These are phyloP conservation scores for Irpex lacteus DNA, from an alignment of 1,284 basidiomycete genomes.

Conservation along the genomic window DNA sequence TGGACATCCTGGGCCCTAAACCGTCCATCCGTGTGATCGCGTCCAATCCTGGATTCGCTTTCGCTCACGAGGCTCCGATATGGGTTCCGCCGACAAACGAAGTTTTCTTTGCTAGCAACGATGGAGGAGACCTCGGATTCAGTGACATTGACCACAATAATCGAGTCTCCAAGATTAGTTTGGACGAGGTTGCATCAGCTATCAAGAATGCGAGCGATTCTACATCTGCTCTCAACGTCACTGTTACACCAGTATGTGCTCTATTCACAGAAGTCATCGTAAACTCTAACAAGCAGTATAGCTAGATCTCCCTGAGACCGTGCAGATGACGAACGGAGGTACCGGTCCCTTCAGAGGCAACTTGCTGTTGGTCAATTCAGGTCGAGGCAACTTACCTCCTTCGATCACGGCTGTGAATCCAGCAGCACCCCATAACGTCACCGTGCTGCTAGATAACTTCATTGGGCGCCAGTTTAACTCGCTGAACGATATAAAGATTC, in stretches of 20 bases:
- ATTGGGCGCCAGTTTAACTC: conserved; percentile 82
- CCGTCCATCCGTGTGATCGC: conserved; percentile 60
- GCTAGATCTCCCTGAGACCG: conserved; percentile 45
- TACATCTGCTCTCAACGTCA: conserved; percentile 46
- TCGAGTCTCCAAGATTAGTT: conserved; percentile 36
- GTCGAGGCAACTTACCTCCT: conserved; percentile 60
- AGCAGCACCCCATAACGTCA: conserved; percentile 41
- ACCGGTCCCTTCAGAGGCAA: conserved; percentile 65
- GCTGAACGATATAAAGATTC: conserved; percentile 75
- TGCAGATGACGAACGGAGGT: conserved; percentile 75
- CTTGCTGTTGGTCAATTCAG: conserved; percentile 66
- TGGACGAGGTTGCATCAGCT: conserved; percentile 32
- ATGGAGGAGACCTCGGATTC: conserved; percentile 40
- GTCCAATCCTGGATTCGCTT: conserved; percentile 54
- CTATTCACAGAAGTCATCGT: background rate
- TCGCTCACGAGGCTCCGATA: conserved; percentile 75
- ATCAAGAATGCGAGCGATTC: conserved; percentile 27
- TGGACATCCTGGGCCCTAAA: conserved; percentile 51
- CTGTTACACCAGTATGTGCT: conserved; percentile 33
- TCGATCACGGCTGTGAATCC: conserved; percentile 69
- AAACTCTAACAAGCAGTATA: conserved; percentile 19
- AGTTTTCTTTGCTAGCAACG: conserved; percentile 49
- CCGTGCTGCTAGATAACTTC: conserved; percentile 35
- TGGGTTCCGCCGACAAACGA: conserved; percentile 59
- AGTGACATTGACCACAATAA: conserved; percentile 43